Percentiles rank a stretch among this genome's conserved stretches.
These are phyloP conservation scores for Hypocrella siamensis DNA, from an alignment of 2,329 filamentous ascomycete genomes.

Conservation along the genomic window DNA sequence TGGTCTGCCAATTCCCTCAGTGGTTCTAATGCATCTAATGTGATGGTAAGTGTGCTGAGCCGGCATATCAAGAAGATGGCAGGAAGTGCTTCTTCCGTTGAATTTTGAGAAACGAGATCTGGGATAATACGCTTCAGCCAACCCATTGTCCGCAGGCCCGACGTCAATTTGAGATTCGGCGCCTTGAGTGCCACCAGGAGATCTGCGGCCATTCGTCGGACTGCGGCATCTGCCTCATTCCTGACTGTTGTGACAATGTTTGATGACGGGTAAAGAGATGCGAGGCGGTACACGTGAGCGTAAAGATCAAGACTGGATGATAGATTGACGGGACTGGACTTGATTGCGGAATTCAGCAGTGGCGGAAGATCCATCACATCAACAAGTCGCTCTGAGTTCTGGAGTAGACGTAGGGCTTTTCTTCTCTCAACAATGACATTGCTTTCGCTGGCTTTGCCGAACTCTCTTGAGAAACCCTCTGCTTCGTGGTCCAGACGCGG, in stretches of 20 bases:
- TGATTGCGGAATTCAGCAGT: conserved; percentile 66
- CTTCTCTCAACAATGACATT: conserved; percentile 58
- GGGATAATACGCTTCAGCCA: conserved; percentile 81
- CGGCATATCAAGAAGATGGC: conserved; percentile 80
- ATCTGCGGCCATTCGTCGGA: conserved; percentile 76
- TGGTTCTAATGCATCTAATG: conserved; percentile 71
- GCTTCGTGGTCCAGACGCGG: conserved; percentile 68
- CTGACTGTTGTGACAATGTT: conserved; percentile 58
- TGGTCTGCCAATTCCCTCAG: conserved; percentile 81
- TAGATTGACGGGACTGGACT: conserved; percentile 54
- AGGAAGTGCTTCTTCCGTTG: conserved; percentile 53
- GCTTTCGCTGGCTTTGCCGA: conserved; percentile 57
- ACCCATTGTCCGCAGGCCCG: conserved; percentile 77
- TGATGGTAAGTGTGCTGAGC: conserved; percentile 61
- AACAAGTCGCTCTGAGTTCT: conserved; percentile 78
- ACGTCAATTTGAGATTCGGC: conserved; percentile 72
- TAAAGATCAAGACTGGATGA: conserved; percentile 81
- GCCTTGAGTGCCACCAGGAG: conserved; percentile 63
- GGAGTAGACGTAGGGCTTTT: conserved; percentile 63
- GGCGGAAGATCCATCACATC: conserved; percentile 85
- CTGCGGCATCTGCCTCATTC: conserved; percentile 66
- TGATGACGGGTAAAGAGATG: conserved; percentile 69
- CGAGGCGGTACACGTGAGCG: conserved; percentile 79
- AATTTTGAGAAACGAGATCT: conserved; percentile 36
- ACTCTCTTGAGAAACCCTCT: conserved; percentile 66